Conservation (phyloP, 2,329 filamentous ascomycete genomes). For the Claviceps maximensis region DNA sequence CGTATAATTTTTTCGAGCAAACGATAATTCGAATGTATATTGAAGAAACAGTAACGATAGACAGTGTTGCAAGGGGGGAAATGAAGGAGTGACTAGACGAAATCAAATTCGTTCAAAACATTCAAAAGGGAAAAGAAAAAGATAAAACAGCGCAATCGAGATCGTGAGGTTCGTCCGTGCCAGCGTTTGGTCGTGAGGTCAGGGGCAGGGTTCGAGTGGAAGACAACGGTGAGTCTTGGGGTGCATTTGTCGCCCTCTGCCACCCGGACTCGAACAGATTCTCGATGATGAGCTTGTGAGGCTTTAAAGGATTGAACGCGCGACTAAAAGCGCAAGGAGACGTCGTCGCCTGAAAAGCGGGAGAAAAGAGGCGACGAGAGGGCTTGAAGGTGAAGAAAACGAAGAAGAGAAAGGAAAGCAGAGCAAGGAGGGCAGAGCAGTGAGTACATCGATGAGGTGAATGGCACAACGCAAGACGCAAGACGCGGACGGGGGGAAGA, state of each 20-base stretch:
- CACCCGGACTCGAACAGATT: constrained; percentile 13
- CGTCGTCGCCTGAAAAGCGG: constrained; percentile 19
- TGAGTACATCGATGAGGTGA: constrained; percentile 12
- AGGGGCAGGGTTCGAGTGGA: constrained; percentile 10
- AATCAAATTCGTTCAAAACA: constrained; percentile 14
- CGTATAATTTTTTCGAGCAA: constrained; percentile 6
- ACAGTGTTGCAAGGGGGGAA: not conserved
- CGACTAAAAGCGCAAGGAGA: constrained; percentile 13
- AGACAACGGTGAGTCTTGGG: constrained; percentile 16
- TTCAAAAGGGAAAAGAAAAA: constrained; percentile 4
- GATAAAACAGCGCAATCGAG: constrained; percentile 9
- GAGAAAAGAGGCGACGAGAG: constrained; percentile 18
- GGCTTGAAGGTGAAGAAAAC: constrained; percentile 14
- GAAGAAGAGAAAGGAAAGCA: constrained; percentile 4
- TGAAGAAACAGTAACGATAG: constrained; percentile 1
- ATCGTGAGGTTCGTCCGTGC: constrained; percentile 16
- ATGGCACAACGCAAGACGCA: not conserved
- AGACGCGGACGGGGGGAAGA: constrained; percentile 13
- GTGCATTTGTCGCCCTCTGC: constrained; percentile 20
- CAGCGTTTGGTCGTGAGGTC: constrained; percentile 8
- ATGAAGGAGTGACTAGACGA: constrained; percentile 37
- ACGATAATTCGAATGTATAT: constrained; percentile 7
- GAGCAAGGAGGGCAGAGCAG: constrained; percentile 12
- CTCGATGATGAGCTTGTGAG: constrained; percentile 5
- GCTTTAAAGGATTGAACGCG: constrained; percentile 8